Evolutionary conservation across 2,329 filamentous ascomycete genomes (phyloP).

Genomic region (Talaromyces sp.): DNA sequence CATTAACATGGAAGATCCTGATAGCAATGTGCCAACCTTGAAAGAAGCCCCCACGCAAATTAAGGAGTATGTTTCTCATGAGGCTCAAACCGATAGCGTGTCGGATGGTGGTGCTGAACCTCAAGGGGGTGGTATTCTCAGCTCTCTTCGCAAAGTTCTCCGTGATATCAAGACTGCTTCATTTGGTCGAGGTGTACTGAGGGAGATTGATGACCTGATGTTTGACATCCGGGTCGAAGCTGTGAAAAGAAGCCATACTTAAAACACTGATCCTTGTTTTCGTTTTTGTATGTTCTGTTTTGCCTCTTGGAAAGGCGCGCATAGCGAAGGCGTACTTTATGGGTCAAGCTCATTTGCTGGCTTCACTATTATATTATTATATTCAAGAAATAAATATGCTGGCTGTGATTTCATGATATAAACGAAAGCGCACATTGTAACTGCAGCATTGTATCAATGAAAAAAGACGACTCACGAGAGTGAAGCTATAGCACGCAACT

Average conservation of each 20-base stretch:
- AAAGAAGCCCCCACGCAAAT: neutral
- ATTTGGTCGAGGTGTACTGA: constrained; percentile 60
- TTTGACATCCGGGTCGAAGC: constrained; percentile 73
- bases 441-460: too few relatives aligned
- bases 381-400: neutral
- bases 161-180: constrained; percentile 54
- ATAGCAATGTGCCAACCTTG: neutral
- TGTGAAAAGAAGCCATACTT: constrained; percentile 44
- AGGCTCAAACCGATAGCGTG: constrained; percentile 11
- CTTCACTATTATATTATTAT: neutral
- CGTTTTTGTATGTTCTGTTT: neutral
- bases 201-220: constrained; percentile 69
- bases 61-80: constrained; percentile 10
- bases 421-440: neutral
- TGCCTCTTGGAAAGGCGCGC: neutral
- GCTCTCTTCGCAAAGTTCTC: constrained; percentile 52
- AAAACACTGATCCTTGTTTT: neutral
- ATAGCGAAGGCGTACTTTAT: constrained; percentile 10
- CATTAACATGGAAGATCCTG: neutral
- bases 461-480: too few relatives aligned
- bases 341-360: neutral
- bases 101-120: constrained; percentile 2
- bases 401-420: neutral
- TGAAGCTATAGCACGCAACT: too few relatives aligned
- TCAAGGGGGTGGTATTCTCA: constrained; percentile 40